Evolutionary conservation across 306 rosid species (phyloP), one percentile per base, ranked within the genome.

Genomic region (Vicia faba): DNA sequence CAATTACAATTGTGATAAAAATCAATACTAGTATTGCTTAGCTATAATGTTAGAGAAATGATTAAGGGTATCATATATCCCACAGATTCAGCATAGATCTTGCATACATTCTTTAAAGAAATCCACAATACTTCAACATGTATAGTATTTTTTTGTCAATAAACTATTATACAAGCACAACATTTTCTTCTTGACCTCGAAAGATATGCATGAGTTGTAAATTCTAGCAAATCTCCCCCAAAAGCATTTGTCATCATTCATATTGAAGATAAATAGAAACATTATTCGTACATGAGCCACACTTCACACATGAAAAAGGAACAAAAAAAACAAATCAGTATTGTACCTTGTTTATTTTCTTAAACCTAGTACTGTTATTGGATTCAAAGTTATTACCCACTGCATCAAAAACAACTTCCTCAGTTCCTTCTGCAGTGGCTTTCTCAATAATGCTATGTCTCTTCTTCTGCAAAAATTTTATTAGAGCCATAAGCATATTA

Each of bases 351-450:
- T 84, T 86, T 69, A 79, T 68, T 79, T 86, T 95, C 83, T 81
- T 95, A 69, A 74, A 79, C 83, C 91, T 84, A 55, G 67, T 46
- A 65, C 58, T 65, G 58, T 66, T 84, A 73, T 72, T 78, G 56
- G 86, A 76, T 39, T 78, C 45, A 15, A 79, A 78, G 72, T 81
- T 83, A 71, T 88, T 88, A 80, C 95, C 97, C 69, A 88, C 96
- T 35, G 86, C 99, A 78, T 83, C 99, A 68, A 84, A 81, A 78
- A 95, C 97, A 41, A 86, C 99, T 87, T 90, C 97, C 70, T 90
- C 95, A 49, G 99, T 95, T 84, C 95, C 95, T 82, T 95, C 99
- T 33, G 96, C 83, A 70, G 99, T 82, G 74, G 99, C 99, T 80
- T 84, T 91, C 82, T 95, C 99, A 75, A 95, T 81, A 73, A 95